These are phyloP conservation scores for Chamaecyparis obtusa DNA, from an alignment of 75 land plant species.

Conservation along the genomic window DNA sequence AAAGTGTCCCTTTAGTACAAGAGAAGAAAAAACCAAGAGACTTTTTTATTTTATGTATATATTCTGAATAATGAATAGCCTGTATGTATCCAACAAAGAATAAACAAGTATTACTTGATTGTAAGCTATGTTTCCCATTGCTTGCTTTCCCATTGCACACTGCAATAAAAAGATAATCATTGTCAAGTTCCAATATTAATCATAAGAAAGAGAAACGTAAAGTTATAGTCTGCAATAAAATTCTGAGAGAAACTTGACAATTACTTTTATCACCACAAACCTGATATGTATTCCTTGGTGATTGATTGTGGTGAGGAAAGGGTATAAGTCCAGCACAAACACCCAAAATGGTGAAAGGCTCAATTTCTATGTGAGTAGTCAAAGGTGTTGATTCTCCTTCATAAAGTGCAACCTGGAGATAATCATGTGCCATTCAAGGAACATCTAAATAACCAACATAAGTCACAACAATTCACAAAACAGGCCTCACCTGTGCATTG, in stretches of 20 bases:
- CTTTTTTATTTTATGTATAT: neutral
- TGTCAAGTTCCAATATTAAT: slow-evolving; percentile 8
- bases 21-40: neutral
- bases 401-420: slow-evolving; percentile 84
- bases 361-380: slow-evolving; percentile 94
- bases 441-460: neutral
- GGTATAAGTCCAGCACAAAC: slow-evolving; percentile 97
- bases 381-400: slow-evolving; percentile 59
- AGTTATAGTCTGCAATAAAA: neutral
- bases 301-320: slow-evolving; percentile 98
- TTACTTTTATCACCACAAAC: slow-evolving; percentile 20
- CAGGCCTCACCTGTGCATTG: slow-evolving; percentile 75
- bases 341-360: slow-evolving; percentile 95
- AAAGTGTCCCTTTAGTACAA: neutral
- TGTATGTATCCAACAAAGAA: neutral
- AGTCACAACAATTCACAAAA: neutral
- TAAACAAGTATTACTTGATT: slow-evolving; percentile 59
- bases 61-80: neutral
- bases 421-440: neutral
- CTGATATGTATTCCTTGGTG: slow-evolving; percentile 99
- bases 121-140: slow-evolving; percentile 99
- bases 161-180: slow-evolving; percentile 20
- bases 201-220: slow-evolving; percentile 6
- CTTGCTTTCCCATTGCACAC: slow-evolving; percentile 99
- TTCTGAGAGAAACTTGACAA: neutral